Conservation (phyloP, 225 moss, liverwort and hornwort species). For the Pleurozium schreberi region DNA sequence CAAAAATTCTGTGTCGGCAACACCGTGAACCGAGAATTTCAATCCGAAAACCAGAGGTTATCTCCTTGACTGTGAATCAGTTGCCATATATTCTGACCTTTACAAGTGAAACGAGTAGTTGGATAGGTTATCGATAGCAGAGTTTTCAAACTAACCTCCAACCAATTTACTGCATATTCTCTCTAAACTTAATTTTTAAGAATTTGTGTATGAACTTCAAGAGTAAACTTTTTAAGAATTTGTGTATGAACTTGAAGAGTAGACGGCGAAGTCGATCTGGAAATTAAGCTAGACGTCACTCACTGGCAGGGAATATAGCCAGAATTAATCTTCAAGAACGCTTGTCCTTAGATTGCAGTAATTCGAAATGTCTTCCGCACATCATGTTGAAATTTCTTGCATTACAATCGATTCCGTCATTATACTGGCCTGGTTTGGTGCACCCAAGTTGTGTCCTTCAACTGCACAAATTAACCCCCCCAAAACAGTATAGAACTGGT, state of each 20-base stretch:
- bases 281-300: background rate
- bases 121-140: background rate
- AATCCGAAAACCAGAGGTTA: too few species aligned
- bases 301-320: background rate
- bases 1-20: background rate
- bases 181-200: background rate
- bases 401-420: background rate
- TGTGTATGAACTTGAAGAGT: background rate
- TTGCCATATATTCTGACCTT: background rate
- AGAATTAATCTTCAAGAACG: too few species aligned
- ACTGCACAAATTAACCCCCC: too few species aligned
- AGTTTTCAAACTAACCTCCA: background rate
- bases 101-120: background rate
- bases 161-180: background rate
- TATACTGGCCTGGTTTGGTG: background rate
- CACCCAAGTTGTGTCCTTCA: background rate
- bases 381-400: background rate
- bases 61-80: background rate
- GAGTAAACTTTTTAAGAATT: background rate
- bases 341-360: background rate
- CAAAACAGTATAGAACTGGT: too few species aligned
- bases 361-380: background rate
- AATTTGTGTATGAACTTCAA: background rate
- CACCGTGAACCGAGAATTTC: background rate
- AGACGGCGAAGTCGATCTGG: background rate